These are phyloP conservation scores for Quillaja saponaria DNA, from an alignment of 306 rosid species.

Conservation along the genomic window DNA sequence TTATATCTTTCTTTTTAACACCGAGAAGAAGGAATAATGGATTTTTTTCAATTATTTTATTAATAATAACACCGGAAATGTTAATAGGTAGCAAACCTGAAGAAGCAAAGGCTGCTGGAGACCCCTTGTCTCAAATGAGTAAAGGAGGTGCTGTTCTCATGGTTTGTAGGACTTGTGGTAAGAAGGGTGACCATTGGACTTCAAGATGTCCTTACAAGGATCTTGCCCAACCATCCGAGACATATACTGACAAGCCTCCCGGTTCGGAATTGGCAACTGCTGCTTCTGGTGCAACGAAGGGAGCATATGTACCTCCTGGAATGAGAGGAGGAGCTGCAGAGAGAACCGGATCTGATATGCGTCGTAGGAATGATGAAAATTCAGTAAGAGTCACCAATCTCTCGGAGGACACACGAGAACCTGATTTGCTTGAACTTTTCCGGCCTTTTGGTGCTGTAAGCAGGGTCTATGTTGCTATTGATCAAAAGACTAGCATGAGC, in stretches of 20 bases:
- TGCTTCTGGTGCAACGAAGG: slow-evolving; percentile 52
- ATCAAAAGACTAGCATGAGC: slow-evolving; percentile 82
- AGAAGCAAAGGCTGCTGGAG: slow-evolving; percentile 68
- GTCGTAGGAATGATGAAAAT: slow-evolving; percentile 90
- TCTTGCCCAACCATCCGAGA: slow-evolving; percentile 62
- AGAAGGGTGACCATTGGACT: slow-evolving; percentile 98
- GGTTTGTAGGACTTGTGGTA: slow-evolving; percentile 92
- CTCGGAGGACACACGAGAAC: slow-evolving; percentile 91
- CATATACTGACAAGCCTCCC: slow-evolving; percentile 59
- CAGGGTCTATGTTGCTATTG: slow-evolving; percentile 90
- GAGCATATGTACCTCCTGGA: slow-evolving; percentile 81
- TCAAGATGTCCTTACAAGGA: slow-evolving; percentile 95
- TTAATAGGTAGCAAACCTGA: slow-evolving; percentile 71
- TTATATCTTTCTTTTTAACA: no score
- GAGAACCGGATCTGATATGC: slow-evolving; percentile 74
- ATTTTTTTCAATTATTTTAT: no score
- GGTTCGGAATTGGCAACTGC: slow-evolving; percentile 45
- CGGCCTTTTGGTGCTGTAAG: slow-evolving; percentile 86
- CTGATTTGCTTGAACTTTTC: slow-evolving; percentile 90
- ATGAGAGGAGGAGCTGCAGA: slow-evolving; percentile 78
- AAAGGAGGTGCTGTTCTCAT: slow-evolving; percentile 87
- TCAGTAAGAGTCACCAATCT: slow-evolving; percentile 96
- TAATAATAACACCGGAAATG: slow-evolving; percentile 12
- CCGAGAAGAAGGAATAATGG: no score
- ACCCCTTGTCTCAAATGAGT: slow-evolving; percentile 50